phyloP scores from a whole-genome alignment of 257 asterid species.

The Fraxinus anomala region DNA sequence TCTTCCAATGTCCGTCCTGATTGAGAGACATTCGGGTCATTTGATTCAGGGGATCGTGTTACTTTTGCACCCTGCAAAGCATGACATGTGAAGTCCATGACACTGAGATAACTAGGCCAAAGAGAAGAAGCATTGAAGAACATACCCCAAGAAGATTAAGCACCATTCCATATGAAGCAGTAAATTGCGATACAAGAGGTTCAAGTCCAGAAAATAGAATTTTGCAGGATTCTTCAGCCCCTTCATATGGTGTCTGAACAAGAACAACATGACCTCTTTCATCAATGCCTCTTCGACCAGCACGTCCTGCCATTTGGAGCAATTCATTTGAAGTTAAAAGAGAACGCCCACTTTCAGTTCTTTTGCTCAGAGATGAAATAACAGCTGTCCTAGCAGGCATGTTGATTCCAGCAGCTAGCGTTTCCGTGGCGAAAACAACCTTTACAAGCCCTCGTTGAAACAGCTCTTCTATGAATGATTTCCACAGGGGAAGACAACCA shows the following conservation, averaged over 20 bases:
- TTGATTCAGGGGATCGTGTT: constrained; percentile 57
- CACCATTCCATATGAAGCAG: constrained; percentile 99
- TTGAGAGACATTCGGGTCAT: constrained; percentile 48
- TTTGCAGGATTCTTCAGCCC: constrained; percentile 92
- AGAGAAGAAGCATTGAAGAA: constrained; percentile 25
- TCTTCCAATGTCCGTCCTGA: constrained; percentile 92
- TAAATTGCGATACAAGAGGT: constrained; percentile 96
- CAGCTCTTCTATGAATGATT: constrained; percentile 88
- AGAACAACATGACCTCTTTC: constrained; percentile 87
- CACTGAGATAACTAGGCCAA: constrained; percentile 25
- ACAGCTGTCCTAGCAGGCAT: constrained; percentile 99
- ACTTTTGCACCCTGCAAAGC: constrained; percentile 83
- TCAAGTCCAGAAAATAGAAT: constrained; percentile 89
- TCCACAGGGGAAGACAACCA: constrained; percentile 99
- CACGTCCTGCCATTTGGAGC: constrained; percentile 99
- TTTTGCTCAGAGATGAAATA: constrained; percentile 89
- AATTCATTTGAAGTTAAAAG: constrained; percentile 80
- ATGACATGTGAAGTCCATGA: constrained; percentile 25
- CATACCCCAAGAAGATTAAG: constrained; percentile 94
- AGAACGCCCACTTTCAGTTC: constrained; percentile 82
- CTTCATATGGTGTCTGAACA: constrained; percentile 89
- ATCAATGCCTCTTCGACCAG: constrained; percentile 99
- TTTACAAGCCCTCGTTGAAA: constrained; percentile 90
- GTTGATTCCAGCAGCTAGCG: constrained; percentile 99
- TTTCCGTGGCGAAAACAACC: constrained; percentile 98